These are phyloP conservation scores for Lodderomyces margitis DNA, from an alignment of 1,139 yeast species.

Conservation along the genomic window DNA sequence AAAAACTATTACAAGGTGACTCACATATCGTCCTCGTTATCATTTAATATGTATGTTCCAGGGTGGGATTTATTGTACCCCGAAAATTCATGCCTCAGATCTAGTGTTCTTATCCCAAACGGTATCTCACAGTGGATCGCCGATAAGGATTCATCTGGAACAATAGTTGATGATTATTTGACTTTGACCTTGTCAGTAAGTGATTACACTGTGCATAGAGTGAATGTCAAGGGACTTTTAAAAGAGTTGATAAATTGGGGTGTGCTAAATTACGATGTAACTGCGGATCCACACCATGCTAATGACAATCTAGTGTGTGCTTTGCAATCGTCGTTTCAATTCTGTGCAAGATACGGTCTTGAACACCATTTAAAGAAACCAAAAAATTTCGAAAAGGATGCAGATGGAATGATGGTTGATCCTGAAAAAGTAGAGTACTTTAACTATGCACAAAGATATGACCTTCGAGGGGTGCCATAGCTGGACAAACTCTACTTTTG, in stretches of 20 bases:
- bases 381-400: background rate
- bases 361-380: constrained; percentile 7
- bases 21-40: constrained; percentile 34
- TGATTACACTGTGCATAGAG: constrained; percentile 33
- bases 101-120: constrained; percentile 34
- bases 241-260: constrained; percentile 11
- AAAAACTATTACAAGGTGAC: constrained; percentile 21
- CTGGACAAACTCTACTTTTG: background rate
- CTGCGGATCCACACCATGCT: constrained; percentile 8
- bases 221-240: constrained; percentile 33
- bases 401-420: constrained; percentile 1
- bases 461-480: background rate
- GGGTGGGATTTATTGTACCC: constrained; percentile 35
- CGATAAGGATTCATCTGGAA: constrained; percentile 17
- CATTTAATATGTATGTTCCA: constrained; percentile 34
- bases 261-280: background rate
- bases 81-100: constrained; percentile 19
- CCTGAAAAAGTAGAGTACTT: constrained; percentile 1
- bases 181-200: constrained; percentile 32
- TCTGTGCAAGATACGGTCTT: constrained; percentile 27
- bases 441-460: constrained; percentile 1
- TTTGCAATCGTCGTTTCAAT: constrained; percentile 25
- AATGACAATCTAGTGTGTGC: constrained; percentile 38
- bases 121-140: constrained; percentile 33
- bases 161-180: constrained; percentile 18